Conservation (phyloP, 108 stramenopile genomes). For the Discostella pseudostelligera region DNA sequence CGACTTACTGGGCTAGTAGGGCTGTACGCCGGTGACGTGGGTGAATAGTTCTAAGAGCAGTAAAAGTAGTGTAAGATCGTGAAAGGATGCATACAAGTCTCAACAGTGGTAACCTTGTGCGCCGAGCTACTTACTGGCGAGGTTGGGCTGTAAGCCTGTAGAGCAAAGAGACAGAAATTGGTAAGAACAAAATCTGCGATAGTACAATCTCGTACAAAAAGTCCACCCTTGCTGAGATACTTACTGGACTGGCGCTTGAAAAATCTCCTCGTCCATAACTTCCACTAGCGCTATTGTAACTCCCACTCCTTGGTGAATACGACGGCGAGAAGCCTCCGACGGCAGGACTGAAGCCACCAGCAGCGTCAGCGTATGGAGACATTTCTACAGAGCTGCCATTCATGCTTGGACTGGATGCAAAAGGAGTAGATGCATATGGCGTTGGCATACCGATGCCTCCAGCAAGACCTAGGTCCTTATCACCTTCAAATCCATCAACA, state of each 20-base stretch:
- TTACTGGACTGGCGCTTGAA: slow-evolving; percentile 47
- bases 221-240: not conserved
- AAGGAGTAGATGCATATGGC: slow-evolving; percentile 72
- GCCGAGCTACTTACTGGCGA: slow-evolving; percentile 28
- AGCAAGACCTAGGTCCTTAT: slow-evolving; percentile 65
- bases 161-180: slow-evolving; percentile 52
- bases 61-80: not conserved
- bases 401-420: slow-evolving; percentile 70
- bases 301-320: slow-evolving; percentile 74
- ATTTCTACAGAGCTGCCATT: slow-evolving; percentile 50
- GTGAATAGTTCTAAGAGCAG: slow-evolving; percentile 27
- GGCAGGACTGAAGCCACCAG: slow-evolving; percentile 79
- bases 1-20: slow-evolving; percentile 47
- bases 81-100: not conserved
- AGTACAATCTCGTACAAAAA: slow-evolving; percentile 1
- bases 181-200: slow-evolving; percentile 12
- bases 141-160: slow-evolving; percentile 55
- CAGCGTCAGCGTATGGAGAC: slow-evolving; percentile 69
- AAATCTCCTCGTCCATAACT: slow-evolving; percentile 66
- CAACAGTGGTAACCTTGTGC: not conserved
- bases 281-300: slow-evolving; percentile 71
- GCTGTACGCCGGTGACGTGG: slow-evolving; percentile 54
- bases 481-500: slow-evolving; percentile 72
- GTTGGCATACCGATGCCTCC: slow-evolving; percentile 66
- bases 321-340: slow-evolving; percentile 82